Conservation (phyloP, 495 filamentous ascomycete genomes). For the Annulohypoxylon moriforme region DNA sequence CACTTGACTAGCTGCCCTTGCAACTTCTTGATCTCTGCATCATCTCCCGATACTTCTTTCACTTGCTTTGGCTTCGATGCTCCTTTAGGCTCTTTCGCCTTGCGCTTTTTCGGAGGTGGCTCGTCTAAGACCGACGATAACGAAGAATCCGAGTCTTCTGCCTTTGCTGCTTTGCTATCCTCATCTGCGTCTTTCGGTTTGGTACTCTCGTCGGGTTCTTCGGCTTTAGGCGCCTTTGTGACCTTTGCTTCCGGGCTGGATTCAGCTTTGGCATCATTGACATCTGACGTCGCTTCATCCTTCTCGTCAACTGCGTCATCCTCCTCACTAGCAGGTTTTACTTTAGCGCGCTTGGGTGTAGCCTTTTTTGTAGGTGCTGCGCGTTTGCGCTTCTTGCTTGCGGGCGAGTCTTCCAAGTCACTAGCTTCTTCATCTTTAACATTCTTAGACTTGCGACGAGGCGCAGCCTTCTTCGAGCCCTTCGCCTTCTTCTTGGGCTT, state of each 20-base stretch:
- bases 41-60: slow-evolving; percentile 70
- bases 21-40: slow-evolving; percentile 88
- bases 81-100: slow-evolving; percentile 38
- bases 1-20: slow-evolving; percentile 91
- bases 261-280: slow-evolving; percentile 14
- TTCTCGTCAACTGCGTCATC: slow-evolving; percentile 47
- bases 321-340: slow-evolving; percentile 54
- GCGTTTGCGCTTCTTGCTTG: slow-evolving; percentile 42
- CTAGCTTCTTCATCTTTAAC: slow-evolving; percentile 30
- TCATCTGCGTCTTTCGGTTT: slow-evolving; percentile 35
- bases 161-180: slow-evolving; percentile 43
- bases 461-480: slow-evolving; percentile 38
- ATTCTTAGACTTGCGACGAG: slow-evolving; percentile 43
- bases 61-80: slow-evolving; percentile 33
- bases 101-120: slow-evolving; percentile 59
- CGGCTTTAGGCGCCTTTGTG: slow-evolving; percentile 39
- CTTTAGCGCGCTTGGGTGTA: slow-evolving; percentile 36
- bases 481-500: slow-evolving; percentile 51
- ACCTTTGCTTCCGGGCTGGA: slow-evolving; percentile 40
- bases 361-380: slow-evolving; percentile 43
- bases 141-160: slow-evolving; percentile 77
- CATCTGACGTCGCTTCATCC: slow-evolving; percentile 35
- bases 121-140: slow-evolving; percentile 83
- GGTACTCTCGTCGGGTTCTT: slow-evolving; percentile 37
- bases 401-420: slow-evolving; percentile 35